Conservation (phyloP, 768 basidiomycete genomes). For the Heimioporus sp. region DNA sequence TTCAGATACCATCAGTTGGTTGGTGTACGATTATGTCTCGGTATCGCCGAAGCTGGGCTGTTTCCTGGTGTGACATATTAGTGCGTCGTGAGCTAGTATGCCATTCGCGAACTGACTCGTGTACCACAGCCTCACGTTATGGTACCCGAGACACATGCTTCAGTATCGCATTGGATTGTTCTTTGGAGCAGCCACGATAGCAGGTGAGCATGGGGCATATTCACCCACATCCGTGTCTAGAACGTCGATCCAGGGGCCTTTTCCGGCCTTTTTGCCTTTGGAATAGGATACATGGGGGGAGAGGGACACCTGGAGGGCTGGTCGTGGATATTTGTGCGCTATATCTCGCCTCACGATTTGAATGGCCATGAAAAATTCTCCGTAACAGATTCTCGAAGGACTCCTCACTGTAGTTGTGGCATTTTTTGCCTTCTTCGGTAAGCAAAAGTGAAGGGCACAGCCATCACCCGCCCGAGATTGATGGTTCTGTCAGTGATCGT, state of each 20-base stretch:
- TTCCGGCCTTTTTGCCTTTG: conserved; percentile 57
- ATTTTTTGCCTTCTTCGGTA: conserved; percentile 49
- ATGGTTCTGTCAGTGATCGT: conserved; percentile 45
- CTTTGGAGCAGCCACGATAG: conserved; percentile 62
- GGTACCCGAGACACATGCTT: conserved; percentile 64
- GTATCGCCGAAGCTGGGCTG: conserved; percentile 65
- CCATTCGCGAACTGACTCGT: not conserved
- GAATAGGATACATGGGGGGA: conserved; percentile 51
- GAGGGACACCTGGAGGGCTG: conserved; percentile 48
- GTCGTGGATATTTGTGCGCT: conserved; percentile 66
- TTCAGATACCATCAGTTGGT: conserved; percentile 60
- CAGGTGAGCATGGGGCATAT: conserved; percentile 31
- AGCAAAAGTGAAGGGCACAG: conserved; percentile 2
- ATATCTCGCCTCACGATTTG: too few species aligned
- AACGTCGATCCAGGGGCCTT: conserved; percentile 41
- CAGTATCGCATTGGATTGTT: conserved; percentile 63
- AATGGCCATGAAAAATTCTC: not conserved
- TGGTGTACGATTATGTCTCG: conserved; percentile 55
- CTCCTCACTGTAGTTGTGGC: conserved; percentile 58
- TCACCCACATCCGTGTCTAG: not conserved
- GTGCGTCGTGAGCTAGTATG: conserved; percentile 34
- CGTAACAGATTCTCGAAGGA: conserved; percentile 35
- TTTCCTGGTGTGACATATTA: conserved; percentile 77
- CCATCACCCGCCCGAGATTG: not conserved
- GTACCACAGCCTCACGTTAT: conserved; percentile 50